phyloP scores from a whole-genome alignment of 495 filamentous ascomycete genomes.

The Halenospora varia region DNA sequence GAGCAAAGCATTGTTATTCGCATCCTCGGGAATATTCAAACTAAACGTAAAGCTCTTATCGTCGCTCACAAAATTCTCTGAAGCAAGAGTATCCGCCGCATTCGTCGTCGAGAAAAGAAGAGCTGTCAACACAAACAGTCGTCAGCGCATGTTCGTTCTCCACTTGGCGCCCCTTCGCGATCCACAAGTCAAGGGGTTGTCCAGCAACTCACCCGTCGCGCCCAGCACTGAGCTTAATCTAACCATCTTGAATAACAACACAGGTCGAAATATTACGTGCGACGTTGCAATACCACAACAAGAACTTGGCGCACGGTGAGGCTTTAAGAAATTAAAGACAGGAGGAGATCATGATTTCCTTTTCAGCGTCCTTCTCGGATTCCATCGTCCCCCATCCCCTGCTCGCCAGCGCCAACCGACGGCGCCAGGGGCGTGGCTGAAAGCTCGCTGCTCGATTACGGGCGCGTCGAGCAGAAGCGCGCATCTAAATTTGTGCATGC shows the following conservation, averaged over 20 bases:
- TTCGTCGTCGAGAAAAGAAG: slow-evolving; percentile 5
- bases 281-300: too few species aligned
- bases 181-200: background rate
- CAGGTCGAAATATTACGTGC: too few species aligned
- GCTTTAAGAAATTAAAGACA: too few species aligned
- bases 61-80: slow-evolving; percentile 17
- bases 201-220: slow-evolving; percentile 6
- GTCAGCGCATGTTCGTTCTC: slow-evolving; percentile 5
- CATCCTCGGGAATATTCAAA: slow-evolving; percentile 21
- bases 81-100: slow-evolving; percentile 1
- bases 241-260: slow-evolving; percentile 8
- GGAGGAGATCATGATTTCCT: too few species aligned
- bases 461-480: too few species aligned
- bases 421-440: too few species aligned
- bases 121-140: background rate
- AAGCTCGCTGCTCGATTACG: too few species aligned
- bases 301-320: too few species aligned
- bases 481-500: too few species aligned
- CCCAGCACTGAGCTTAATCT: slow-evolving; percentile 10
- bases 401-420: too few species aligned
- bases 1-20: slow-evolving; percentile 18
- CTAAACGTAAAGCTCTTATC: slow-evolving; percentile 19
- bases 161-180: background rate
- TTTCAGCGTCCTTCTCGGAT: too few species aligned
- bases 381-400: too few species aligned